A percentile compares a stretch with the other conserved stretches of the same genome.
Evolutionary conservation across 2,329 filamentous ascomycete genomes (phyloP).

Genomic region (Beauveria sp.): DNA sequence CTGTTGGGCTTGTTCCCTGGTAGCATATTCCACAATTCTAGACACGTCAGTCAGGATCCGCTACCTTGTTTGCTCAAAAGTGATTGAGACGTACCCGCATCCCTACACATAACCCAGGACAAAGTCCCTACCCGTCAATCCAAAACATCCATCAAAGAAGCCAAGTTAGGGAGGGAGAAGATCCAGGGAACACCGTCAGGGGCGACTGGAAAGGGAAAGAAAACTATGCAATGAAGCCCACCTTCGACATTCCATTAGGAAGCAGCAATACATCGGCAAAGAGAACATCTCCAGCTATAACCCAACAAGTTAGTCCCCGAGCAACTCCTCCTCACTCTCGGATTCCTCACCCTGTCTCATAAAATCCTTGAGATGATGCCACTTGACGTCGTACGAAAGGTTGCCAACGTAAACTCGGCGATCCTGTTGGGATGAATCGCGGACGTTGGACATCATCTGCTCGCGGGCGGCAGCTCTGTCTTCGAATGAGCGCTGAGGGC

Average conservation of each 20-base stretch:
- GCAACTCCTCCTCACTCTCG: constrained; percentile 18
- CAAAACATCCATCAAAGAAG: constrained; percentile 73
- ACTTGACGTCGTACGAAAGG: constrained; percentile 98
- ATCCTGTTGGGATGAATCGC: constrained; percentile 95
- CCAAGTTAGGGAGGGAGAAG: constrained; percentile 57
- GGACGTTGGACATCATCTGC: constrained; percentile 91
- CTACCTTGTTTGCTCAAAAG: background rate
- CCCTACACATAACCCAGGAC: constrained; percentile 90
- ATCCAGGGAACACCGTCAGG: constrained; percentile 28
- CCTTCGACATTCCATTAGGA: constrained; percentile 99
- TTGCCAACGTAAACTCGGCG: constrained; percentile 99
- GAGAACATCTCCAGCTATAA: constrained; percentile 91
- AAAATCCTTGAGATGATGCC: constrained; percentile 99
- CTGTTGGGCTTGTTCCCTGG: constrained; percentile 96
- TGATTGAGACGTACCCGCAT: constrained; percentile 76
- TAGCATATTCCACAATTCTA: constrained; percentile 99
- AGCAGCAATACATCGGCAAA: constrained; percentile 99
- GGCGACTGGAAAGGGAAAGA: constrained; percentile 28
- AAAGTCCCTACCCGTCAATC: constrained; percentile 97
- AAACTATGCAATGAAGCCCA: constrained; percentile 89
- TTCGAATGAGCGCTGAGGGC: constrained; percentile 69
- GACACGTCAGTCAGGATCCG: constrained; percentile 22
- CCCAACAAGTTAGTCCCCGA: constrained; percentile 31
- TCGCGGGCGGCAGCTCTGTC: constrained; percentile 78
- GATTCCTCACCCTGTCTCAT: constrained; percentile 88